A percentile compares a stretch with the other conserved stretches of the same genome.
phyloP scores from a whole-genome alignment of 2,329 filamentous ascomycete species.

The Aspergillus sp. region DNA sequence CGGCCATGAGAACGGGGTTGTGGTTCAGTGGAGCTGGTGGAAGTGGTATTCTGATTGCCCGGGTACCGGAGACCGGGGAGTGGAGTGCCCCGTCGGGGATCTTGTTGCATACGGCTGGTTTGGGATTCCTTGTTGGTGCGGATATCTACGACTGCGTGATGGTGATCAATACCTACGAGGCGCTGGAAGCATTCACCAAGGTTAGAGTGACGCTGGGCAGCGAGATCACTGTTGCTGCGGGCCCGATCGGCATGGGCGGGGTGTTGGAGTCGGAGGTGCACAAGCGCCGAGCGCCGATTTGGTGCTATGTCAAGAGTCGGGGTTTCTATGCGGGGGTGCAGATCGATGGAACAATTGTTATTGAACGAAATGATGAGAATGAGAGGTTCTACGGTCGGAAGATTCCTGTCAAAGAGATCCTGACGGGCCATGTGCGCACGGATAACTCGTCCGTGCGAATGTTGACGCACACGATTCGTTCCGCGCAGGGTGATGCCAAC shows the following conservation, averaged over 20 bases:
- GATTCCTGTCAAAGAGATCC: conserved; percentile 61
- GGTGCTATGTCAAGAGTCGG: conserved; percentile 84
- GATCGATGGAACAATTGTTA: conserved; percentile 80
- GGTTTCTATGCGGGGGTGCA: conserved; percentile 85
- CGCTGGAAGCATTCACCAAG: conserved; percentile 78
- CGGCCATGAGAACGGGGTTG: conserved; percentile 87
- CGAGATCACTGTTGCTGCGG: conserved; percentile 73
- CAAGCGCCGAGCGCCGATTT: conserved; percentile 69
- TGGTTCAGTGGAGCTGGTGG: conserved; percentile 93
- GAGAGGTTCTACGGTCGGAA: conserved; percentile 73
- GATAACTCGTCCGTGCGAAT: conserved; percentile 6
- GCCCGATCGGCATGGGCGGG: conserved; percentile 74
- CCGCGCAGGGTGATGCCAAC: conserved; percentile 10
- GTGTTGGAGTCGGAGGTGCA: conserved; percentile 68
- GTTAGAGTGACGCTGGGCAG: conserved; percentile 76
- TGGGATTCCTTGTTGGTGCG: conserved; percentile 85
- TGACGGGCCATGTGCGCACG: conserved; percentile 53
- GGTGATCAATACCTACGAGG: conserved; percentile 85
- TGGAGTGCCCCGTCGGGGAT: conserved; percentile 92
- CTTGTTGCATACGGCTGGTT: conserved; percentile 79
- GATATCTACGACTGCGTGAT: conserved; percentile 95
- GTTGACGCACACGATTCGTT: conserved; percentile 9
- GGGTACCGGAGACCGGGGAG: conserved; percentile 73
- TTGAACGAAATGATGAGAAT: conserved; percentile 82
- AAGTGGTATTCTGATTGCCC: conserved; percentile 80